A percentile compares a stretch with the other conserved stretches of the same genome.
phyloP scores from a whole-genome alignment of 2,329 filamentous ascomycete genomes.

The Diplodia sapinea region DNA sequence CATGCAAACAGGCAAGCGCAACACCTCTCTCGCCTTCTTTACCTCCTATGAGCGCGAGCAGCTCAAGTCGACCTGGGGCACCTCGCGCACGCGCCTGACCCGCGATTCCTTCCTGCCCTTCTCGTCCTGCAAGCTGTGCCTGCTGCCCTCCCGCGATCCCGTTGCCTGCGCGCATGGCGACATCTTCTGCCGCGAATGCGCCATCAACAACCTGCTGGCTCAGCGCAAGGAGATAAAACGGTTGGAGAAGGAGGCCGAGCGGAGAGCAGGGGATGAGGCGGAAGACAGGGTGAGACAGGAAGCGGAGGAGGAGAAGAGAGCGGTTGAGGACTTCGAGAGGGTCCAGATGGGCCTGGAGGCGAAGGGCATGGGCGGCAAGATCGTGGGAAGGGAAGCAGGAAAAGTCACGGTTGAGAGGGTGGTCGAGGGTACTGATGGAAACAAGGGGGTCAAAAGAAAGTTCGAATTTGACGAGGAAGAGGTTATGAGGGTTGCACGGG shows the following conservation, averaged over 20 bases:
- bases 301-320: slow-evolving; percentile 71
- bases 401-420: slow-evolving; percentile 53
- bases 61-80: slow-evolving; percentile 81
- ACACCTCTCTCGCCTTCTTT: slow-evolving; percentile 91
- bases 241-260: slow-evolving; percentile 69
- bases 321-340: slow-evolving; percentile 81
- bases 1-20: slow-evolving; percentile 67
- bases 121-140: slow-evolving; percentile 84
- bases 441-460: slow-evolving; percentile 70
- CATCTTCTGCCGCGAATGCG: slow-evolving; percentile 94
- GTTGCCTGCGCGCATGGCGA: slow-evolving; percentile 84
- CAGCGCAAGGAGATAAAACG: slow-evolving; percentile 93
- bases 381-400: slow-evolving; percentile 51
- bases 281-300: slow-evolving; percentile 67
- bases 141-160: slow-evolving; percentile 79
- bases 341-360: slow-evolving; percentile 70
- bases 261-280: slow-evolving; percentile 65
- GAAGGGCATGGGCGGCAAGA: slow-evolving; percentile 46
- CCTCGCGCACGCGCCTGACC: slow-evolving; percentile 79
- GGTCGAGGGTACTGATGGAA: slow-evolving; percentile 40
- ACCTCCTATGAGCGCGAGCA: slow-evolving; percentile 87
- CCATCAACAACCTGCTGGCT: slow-evolving; percentile 84
- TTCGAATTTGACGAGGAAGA: slow-evolving; percentile 81
- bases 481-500: slow-evolving; percentile 69
- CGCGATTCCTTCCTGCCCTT: slow-evolving; percentile 94